phyloP scores from a whole-genome alignment of 208 protist species.

The Acanthamoeba castellanii region DNA sequence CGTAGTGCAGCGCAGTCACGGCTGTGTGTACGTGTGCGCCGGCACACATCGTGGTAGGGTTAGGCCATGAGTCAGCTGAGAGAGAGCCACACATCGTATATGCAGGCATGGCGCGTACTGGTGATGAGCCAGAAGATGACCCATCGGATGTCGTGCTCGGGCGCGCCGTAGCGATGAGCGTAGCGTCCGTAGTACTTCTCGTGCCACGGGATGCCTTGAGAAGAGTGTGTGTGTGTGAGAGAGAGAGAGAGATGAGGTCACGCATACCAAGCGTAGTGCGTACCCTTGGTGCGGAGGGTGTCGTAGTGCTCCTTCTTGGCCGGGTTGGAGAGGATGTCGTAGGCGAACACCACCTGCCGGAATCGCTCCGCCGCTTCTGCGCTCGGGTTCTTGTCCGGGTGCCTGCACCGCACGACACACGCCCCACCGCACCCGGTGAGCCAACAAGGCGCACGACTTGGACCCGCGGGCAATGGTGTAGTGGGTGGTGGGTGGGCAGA shows the following conservation, averaged over 20 bases:
- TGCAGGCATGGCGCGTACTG: neutral
- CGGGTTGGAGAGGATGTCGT: constrained; percentile 46
- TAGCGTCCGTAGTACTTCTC: constrained; percentile 66
- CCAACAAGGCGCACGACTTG: neutral
- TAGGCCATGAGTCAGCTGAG: neutral
- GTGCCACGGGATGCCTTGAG: constrained; percentile 70
- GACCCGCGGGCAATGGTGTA: neutral
- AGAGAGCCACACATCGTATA: neutral
- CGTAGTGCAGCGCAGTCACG: constrained; percentile 64
- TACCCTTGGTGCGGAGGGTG: constrained; percentile 15
- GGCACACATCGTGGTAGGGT: neutral
- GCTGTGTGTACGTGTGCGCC: neutral
- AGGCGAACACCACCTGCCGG: constrained; percentile 57
- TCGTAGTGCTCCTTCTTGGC: constrained; percentile 2
- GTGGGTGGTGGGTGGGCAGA: neutral
- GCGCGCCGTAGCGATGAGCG: constrained; percentile 65
- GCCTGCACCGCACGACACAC: neutral
- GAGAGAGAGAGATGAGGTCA: neutral
- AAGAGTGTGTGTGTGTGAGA: neutral
- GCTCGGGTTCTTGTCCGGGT: constrained; percentile 62
- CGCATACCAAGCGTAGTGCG: neutral
- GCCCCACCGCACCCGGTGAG: neutral
- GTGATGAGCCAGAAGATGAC: constrained; percentile 73
- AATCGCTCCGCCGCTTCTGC: constrained; percentile 2
- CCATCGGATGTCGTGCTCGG: constrained; percentile 70